phyloP scores from a whole-genome alignment of 768 basidiomycete species.

The Mycena sanguinolenta region DNA sequence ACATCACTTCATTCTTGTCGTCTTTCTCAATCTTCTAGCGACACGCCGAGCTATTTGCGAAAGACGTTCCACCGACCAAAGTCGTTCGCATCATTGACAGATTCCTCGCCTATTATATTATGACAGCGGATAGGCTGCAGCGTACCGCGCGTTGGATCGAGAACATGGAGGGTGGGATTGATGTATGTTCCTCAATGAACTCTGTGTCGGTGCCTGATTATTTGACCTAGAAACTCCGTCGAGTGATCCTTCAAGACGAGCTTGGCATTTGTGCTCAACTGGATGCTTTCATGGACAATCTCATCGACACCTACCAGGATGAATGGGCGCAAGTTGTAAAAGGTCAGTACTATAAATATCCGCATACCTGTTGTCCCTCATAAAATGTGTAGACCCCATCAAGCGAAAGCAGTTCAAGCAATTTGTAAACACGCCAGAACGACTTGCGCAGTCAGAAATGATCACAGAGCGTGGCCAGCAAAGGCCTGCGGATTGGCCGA shows the following conservation, averaged over 20 bases:
- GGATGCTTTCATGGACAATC: slow-evolving; percentile 73
- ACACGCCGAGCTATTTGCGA: slow-evolving; percentile 76
- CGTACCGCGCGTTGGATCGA: slow-evolving; percentile 84
- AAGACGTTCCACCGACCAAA: slow-evolving; percentile 75
- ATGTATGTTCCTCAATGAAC: slow-evolving; percentile 49
- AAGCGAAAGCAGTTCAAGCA: slow-evolving; percentile 68
- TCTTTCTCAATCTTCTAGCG: slow-evolving; percentile 46
- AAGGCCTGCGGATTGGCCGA: slow-evolving; percentile 79
- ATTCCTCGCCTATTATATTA: slow-evolving; percentile 73
- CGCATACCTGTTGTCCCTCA: slow-evolving; percentile 35
- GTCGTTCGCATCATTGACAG: slow-evolving; percentile 72
- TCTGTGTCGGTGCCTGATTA: background rate
- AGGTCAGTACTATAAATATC: slow-evolving; percentile 39
- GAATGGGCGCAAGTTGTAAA: slow-evolving; percentile 79
- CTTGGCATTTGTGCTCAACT: slow-evolving; percentile 80
- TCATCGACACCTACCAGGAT: slow-evolving; percentile 75
- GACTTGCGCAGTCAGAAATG: slow-evolving; percentile 58
- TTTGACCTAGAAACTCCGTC: slow-evolving; percentile 63
- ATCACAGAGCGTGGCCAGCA: slow-evolving; percentile 73
- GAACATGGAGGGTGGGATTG: slow-evolving; percentile 75
- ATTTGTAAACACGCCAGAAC: slow-evolving; percentile 74
- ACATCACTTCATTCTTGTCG: background rate
- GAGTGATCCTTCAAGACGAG: slow-evolving; percentile 76
- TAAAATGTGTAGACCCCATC: slow-evolving; percentile 51
- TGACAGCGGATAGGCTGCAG: slow-evolving; percentile 77